These are phyloP conservation scores for Penicillium sp. DNA, from an alignment of 2,329 filamentous ascomycete genomes.

Conservation along the genomic window DNA sequence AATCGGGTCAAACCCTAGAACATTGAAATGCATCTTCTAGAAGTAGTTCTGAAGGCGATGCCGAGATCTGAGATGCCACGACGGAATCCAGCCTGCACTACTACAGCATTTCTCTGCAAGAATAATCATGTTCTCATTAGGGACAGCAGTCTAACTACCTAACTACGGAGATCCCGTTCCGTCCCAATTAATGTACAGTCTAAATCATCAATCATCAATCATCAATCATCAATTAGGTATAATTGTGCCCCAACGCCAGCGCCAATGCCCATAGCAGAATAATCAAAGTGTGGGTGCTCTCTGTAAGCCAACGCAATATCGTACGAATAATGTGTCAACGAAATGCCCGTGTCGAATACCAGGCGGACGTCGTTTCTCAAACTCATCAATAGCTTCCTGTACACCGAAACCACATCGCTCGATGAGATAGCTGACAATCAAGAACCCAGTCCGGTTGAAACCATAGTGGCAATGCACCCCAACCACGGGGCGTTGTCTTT, in stretches of 20 bases:
- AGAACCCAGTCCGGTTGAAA: slow-evolving; percentile 91
- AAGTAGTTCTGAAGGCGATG: too few species aligned
- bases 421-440: slow-evolving; percentile 88
- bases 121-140: background rate
- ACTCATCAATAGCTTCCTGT: slow-evolving; percentile 78
- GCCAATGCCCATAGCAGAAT: slow-evolving; percentile 23
- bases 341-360: slow-evolving; percentile 93
- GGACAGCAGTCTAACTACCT: background rate
- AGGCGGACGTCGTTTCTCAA: slow-evolving; percentile 72
- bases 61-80: too few species aligned
- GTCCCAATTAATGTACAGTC: slow-evolving; percentile 24
- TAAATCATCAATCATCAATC: slow-evolving; percentile 36
- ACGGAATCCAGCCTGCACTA: background rate
- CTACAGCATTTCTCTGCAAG: too few species aligned
- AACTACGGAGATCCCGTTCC: background rate
- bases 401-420: slow-evolving; percentile 75
- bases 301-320: slow-evolving; percentile 66
- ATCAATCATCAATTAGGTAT: slow-evolving; percentile 28
- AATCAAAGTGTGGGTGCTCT: slow-evolving; percentile 45
- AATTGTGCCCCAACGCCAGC: slow-evolving; percentile 1
- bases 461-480: slow-evolving; percentile 96
- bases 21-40: too few species aligned
- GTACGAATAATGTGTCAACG: slow-evolving; percentile 78
- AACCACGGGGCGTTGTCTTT: slow-evolving; percentile 56
- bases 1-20: background rate